Base-by-base conservation (phyloP, 495 filamentous ascomycete genomes). In the Penicillium flavigenum region DNA sequence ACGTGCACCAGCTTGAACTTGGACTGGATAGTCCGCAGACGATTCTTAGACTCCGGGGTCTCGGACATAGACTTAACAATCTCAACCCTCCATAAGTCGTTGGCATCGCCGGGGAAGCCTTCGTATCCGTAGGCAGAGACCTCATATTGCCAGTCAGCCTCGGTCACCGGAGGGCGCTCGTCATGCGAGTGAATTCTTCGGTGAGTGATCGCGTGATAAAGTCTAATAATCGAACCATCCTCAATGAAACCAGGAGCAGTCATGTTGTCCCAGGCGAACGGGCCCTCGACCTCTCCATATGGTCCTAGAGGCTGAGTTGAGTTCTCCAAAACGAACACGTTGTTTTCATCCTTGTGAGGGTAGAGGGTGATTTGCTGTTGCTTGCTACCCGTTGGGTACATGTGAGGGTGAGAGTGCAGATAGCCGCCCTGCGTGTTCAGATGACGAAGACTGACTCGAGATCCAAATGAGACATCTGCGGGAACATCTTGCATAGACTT, bases 311-410 rank as follows among this genome's bases (percentile, higher is more conserved):
- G 93, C 67, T 96, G 91, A 9, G 95, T 98, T 76, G 92, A 87
- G 71, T 98, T 98, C 76, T 98, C 94, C 48, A 96, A 63, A 27
- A 97, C 66, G 83, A 89, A 98, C 32, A 93, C 60, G 70, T 98
- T 98, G 80, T 98, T 98, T 63, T 96, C 93, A 65, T 98, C 94
- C 81, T 98, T 98, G 78, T 98, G 94, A 10, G 94, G 94, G 64
- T 98, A 98, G 8, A 98, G 85, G 2, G 94, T 98, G 63, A 98
- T 90, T 69, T 98, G 94, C 72, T 98, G 94, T 70, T 98, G 94
- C 78, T 97, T 96, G 79, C 90, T 96, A 59, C 94, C 94, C 6
- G 86, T 89, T 12, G 94, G 94, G 70, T 97, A 98, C 94, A 98
- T 98, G 68, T 96, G 87, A 63, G 83, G 85, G 73, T 98, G 94